These are phyloP conservation scores for Phytophthora brassicae DNA, from an alignment of 352 stramenopile species.

Conservation along the genomic window DNA sequence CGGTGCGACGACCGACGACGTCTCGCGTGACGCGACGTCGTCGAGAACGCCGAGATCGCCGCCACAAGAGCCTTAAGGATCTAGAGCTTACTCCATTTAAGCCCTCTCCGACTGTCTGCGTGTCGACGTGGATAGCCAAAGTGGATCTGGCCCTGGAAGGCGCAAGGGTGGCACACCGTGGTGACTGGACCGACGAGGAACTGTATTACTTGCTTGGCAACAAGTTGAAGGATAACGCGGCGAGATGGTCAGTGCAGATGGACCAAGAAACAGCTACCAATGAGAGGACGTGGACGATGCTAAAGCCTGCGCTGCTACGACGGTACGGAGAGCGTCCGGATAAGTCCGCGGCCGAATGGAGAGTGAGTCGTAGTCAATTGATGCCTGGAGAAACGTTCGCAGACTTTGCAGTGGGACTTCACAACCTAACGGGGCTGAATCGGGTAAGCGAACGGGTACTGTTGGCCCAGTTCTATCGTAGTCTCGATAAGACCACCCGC, in stretches of 20 bases:
- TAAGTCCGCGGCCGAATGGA: background rate
- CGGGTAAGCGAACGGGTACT: background rate
- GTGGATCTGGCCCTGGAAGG: background rate
- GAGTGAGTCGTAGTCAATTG: background rate
- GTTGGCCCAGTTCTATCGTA: background rate
- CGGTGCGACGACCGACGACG: too few relatives aligned
- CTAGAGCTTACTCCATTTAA: background rate
- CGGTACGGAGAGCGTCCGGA: background rate
- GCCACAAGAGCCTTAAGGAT: background rate
- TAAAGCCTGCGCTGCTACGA: background rate
- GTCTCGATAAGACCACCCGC: background rate
- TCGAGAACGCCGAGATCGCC: too few relatives aligned
- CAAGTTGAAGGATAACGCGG: background rate
- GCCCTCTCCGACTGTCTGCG: background rate
- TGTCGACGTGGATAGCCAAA: background rate
- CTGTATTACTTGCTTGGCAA: background rate
- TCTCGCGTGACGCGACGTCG: too few relatives aligned
- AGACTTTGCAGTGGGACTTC: background rate
- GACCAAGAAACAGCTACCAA: background rate
- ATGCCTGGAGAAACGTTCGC: background rate
- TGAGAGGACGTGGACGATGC: background rate
- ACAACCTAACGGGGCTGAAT: background rate
- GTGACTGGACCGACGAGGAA: background rate
- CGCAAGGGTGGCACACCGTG: background rate
- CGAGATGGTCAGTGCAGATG: background rate